These are phyloP conservation scores for Elaeis guineensis DNA, from an alignment of 176 grass and related monocot species.

Conservation along the genomic window DNA sequence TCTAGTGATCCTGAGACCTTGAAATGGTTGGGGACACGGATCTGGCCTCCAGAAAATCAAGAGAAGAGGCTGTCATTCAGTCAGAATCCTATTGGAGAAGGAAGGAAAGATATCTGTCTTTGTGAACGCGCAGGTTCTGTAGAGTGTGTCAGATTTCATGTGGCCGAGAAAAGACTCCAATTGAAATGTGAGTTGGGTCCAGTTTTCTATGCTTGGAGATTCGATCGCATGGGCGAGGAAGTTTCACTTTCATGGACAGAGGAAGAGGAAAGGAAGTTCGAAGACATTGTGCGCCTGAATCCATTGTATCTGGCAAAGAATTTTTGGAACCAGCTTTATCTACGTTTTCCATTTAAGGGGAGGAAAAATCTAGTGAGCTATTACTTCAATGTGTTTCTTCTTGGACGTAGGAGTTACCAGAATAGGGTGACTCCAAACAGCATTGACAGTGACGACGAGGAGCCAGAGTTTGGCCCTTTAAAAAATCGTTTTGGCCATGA, in stretches of 20 bases:
- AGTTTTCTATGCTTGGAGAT: constrained; percentile 31
- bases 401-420: constrained; percentile 28
- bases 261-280: constrained; percentile 35
- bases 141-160: constrained; percentile 42
- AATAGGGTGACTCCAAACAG: constrained; percentile 24
- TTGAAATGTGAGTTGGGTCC: constrained; percentile 41
- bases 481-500: constrained; percentile 11
- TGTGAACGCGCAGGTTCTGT: constrained; percentile 31
- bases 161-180: constrained; percentile 37
- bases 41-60: constrained; percentile 21
- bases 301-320: constrained; percentile 21
- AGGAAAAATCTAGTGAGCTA: constrained; percentile 31
- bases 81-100: constrained; percentile 25
- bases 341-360: constrained; percentile 20
- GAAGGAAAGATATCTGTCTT: constrained; percentile 24
- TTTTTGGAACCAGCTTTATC: constrained; percentile 27
- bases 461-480: constrained; percentile 24
- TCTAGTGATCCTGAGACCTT: constrained; percentile 13
- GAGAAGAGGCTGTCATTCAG: not conserved
- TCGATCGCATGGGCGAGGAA: constrained; percentile 30
- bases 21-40: constrained; percentile 40
- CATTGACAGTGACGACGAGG: constrained; percentile 41
- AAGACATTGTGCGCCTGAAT: constrained; percentile 14
- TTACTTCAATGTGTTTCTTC: constrained; percentile 53
- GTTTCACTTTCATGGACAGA: constrained; percentile 34